Conservation (phyloP, 495 filamentous ascomycete genomes). For the Penicillium coprophilum region DNA sequence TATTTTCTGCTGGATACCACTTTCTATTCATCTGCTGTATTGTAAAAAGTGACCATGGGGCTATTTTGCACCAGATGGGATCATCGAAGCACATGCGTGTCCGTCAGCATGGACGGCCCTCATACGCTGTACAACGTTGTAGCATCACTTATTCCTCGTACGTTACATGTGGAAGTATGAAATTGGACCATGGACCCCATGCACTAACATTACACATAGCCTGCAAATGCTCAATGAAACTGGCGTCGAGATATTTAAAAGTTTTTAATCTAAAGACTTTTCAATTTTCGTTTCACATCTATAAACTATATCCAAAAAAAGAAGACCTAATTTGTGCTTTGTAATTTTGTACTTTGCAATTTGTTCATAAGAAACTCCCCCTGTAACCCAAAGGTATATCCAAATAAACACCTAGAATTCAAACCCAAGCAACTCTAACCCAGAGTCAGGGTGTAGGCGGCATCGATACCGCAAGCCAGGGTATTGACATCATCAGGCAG, state of each 20-base stretch:
- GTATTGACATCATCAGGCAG: conserved; percentile 34
- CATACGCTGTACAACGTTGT: too few relatives aligned
- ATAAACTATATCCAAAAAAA: conserved; percentile 3
- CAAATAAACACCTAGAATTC: conserved; percentile 5
- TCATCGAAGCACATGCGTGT: not conserved
- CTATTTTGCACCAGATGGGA: too few relatives aligned
- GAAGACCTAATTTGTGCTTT: conserved; percentile 1
- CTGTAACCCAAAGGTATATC: conserved; percentile 7
- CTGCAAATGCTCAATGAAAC: not conserved
- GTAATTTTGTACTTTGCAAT: conserved; percentile 6
- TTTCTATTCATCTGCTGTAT: not conserved
- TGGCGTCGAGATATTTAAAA: not conserved
- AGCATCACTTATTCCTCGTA: too few relatives aligned
- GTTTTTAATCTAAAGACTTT: not conserved
- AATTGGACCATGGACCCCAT: not conserved
- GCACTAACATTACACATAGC: not conserved
- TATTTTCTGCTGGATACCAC: not conserved
- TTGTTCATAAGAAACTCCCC: conserved; percentile 10
- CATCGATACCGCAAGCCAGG: conserved; percentile 23
- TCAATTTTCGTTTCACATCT: not conserved
- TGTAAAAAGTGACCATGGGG: not conserved
- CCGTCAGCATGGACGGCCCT: not conserved
- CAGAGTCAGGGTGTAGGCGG: conserved; percentile 24
- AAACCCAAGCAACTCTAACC: conserved; percentile 16
- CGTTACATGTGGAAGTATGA: not conserved